Conservation (phyloP, 2,329 filamentous ascomycete species). For the Trichoderma brevicompactum region DNA sequence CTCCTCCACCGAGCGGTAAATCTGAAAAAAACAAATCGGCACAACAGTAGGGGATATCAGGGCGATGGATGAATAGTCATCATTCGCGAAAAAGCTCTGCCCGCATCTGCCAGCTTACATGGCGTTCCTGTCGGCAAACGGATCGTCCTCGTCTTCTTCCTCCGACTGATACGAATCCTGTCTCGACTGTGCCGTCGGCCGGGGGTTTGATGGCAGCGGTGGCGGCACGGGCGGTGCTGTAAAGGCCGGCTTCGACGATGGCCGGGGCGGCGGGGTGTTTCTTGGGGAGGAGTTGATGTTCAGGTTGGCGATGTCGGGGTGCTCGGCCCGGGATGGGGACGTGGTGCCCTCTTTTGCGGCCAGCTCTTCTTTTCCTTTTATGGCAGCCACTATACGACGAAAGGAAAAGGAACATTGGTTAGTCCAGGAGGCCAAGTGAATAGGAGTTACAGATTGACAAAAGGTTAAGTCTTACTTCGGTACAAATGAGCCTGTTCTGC, state of each 20-base stretch:
- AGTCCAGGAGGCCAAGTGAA: neutral
- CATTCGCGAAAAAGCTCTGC: neutral
- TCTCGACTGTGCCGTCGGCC: conserved; percentile 40
- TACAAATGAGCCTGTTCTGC: conserved; percentile 70
- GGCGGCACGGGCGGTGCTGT: conserved; percentile 40
- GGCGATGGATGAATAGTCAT: neutral
- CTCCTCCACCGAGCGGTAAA: neutral
- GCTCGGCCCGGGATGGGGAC: conserved; percentile 47
- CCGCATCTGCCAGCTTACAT: conserved; percentile 41
- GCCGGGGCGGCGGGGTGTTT: conserved; percentile 50
- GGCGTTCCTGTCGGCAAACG: conserved; percentile 83
- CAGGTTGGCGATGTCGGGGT: conserved; percentile 52
- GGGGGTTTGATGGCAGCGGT: conserved; percentile 39
- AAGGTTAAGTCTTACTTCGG: conserved; percentile 53
- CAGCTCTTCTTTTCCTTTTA: conserved; percentile 55
- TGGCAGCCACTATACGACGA: conserved; percentile 52
- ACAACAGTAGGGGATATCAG: neutral
- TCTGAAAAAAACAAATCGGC: neutral
- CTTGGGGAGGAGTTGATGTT: conserved; percentile 48
- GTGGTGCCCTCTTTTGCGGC: conserved; percentile 37
- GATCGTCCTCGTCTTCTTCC: conserved; percentile 74
- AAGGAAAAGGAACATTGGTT: neutral
- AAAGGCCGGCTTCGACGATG: conserved; percentile 53
- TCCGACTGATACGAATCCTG: conserved; percentile 42
- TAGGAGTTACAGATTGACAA: neutral